Base-by-base conservation (phyloP, 1,284 basidiomycete species). In the Phlebopus sp. region DNA sequence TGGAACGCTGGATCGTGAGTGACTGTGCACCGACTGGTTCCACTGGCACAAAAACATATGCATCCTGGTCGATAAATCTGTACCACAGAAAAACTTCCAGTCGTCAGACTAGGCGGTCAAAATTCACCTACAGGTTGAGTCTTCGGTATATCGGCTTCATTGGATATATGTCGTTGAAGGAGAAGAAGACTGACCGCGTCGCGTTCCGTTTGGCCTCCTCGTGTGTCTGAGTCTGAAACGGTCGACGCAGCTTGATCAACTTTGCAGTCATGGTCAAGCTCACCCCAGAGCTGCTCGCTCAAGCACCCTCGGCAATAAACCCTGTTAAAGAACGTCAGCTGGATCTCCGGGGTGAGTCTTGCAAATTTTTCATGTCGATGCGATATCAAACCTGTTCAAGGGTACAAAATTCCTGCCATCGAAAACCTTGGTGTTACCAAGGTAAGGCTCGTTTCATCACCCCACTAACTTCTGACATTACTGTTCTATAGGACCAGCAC, bases 351-450 rank as follows among this genome's bases (percentile, higher is more conserved):
- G 94, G 94, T 92, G 63, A 63, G 84, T 70, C 50, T 32, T 34
- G 34, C 48, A 46, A 53, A 38, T 48, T 35, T 54, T 47, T 41
- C 49, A 47, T 57, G 56, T 63, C 58, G 62, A 64, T 52, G 32
- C 43, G 29, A 23, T 39, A 47, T 67, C 34, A 23, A 64, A 36
- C 6, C 19, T 40, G 18, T n/a, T 37, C 18, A 54, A 96, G 93
- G 94, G 51, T 90, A 92, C 71, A 96, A 95, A 81, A 97, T 99
- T 63, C 93, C 95, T 38, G 85, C 91, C 44, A 99, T 99, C 66
- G 97, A 99, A 84, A 99, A 99, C 77, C 79, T 99, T 59, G 97
- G 95, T 75, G 93, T 97, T 63, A 97, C 91, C 69, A 92, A 79
- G 81, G 94, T 82, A 72, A 68, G 62, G 50, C 31, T 51, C 35